These are phyloP conservation scores for Conringia planisiliqua DNA, from an alignment of 345 rosid species.

Conservation along the genomic window DNA sequence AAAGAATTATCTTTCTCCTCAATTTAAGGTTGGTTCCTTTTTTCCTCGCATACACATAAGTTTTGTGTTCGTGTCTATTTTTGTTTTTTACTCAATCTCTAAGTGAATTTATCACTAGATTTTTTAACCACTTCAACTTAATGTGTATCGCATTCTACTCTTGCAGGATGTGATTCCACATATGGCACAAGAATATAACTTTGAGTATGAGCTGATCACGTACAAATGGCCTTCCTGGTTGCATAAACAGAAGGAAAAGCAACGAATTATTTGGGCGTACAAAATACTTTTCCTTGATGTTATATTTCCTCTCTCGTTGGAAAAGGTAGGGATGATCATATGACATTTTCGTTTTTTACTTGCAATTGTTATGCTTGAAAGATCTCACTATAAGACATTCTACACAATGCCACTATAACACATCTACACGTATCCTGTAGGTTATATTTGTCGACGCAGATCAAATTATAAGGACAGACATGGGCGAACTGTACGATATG, in stretches of 20 bases:
- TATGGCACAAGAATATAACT: constrained; percentile 92
- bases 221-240: constrained; percentile 99
- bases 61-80: not conserved
- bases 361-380: not conserved
- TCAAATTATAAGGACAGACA: constrained; percentile 90
- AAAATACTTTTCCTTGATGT: constrained; percentile 97
- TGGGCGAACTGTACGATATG: constrained; percentile 99
- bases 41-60: not conserved
- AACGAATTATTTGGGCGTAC: constrained; percentile 97
- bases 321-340: constrained; percentile 54
- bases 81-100: not conserved
- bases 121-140: not conserved
- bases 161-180: constrained; percentile 92
- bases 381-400: constrained; percentile 5
- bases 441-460: constrained; percentile 99
- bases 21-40: constrained; percentile 68
- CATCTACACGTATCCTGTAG: constrained; percentile 35
- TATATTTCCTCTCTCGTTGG: constrained; percentile 92
- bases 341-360: constrained; percentile 7
- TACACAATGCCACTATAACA: not conserved
- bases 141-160: not conserved
- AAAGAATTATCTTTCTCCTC: constrained; percentile 98
- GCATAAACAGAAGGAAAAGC: constrained; percentile 99
- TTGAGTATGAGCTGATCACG: constrained; percentile 86
- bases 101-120: not conserved